phyloP scores from a whole-genome alignment of 305 asterid species.

The Stenogyne calaminthoides region DNA sequence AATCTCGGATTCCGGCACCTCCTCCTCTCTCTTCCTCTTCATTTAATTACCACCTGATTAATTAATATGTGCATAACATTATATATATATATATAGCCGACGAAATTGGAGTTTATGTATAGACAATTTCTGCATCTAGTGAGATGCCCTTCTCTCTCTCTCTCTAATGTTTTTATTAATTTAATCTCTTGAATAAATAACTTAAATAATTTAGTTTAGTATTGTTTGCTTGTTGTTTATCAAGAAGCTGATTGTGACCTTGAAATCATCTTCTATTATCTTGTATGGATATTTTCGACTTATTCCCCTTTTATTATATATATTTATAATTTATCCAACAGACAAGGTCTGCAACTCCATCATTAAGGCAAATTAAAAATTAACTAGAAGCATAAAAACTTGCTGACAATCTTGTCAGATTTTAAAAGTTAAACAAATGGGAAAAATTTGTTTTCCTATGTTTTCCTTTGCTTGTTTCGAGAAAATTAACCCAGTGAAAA shows the following conservation, averaged over 20 bases:
- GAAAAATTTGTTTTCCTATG: not conserved
- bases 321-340: not conserved
- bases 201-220: not conserved
- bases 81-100: not conserved
- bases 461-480: not conserved
- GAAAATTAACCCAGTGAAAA: not conserved
- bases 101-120: constrained; percentile 18
- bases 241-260: constrained; percentile 38
- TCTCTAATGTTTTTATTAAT: not conserved
- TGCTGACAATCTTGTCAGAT: constrained; percentile 1
- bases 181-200: not conserved
- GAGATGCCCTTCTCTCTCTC: constrained; percentile 12
- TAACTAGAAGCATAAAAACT: not conserved
- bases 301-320: not conserved
- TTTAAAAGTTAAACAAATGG: not conserved
- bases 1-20: constrained; percentile 58
- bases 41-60: constrained; percentile 24
- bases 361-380: not conserved
- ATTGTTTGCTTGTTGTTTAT: constrained; percentile 22
- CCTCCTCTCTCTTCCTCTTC: constrained; percentile 71
- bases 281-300: not conserved
- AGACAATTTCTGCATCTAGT: constrained; percentile 1
- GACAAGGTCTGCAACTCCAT: constrained; percentile 26
- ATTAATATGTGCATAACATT: not conserved
- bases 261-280: constrained; percentile 14